phyloP scores from a whole-genome alignment of 1,284 basidiomycete genomes.

The Ceratobasidium sp. region DNA sequence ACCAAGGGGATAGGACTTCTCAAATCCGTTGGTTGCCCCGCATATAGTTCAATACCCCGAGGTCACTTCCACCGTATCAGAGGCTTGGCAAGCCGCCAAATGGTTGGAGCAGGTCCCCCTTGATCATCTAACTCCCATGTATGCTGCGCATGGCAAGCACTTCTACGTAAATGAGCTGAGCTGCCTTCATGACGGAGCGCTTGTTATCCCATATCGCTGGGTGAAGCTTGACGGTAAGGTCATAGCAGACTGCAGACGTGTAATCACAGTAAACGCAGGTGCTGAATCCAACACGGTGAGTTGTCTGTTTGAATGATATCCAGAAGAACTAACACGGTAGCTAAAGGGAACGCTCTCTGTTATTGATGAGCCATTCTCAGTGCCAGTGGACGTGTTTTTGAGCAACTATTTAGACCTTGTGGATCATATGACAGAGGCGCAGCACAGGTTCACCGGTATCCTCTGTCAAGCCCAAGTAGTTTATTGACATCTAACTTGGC shows the following conservation, averaged over 20 bases:
- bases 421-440: not conserved
- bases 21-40: not conserved
- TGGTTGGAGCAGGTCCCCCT: conserved; percentile 49
- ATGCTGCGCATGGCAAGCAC: conserved; percentile 31
- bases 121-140: conserved; percentile 52
- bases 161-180: conserved; percentile 49
- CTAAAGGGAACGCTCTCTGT: no score
- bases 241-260: not conserved
- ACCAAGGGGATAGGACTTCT: no score
- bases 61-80: conserved; percentile 54
- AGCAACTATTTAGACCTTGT: not conserved
- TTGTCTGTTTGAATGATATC: no score
- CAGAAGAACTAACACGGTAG: no score
- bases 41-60: not conserved
- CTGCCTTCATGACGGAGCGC: not conserved
- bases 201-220: conserved; percentile 50
- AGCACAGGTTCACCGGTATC: no score
- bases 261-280: no score
- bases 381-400: no score
- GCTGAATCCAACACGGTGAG: no score
- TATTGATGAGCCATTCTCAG: no score
- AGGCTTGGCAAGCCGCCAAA: conserved; percentile 51
- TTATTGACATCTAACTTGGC: no score
- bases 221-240: conserved; percentile 12
- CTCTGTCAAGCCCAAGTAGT: not conserved